A percentile compares a stretch with the other conserved stretches of the same genome.
These are phyloP conservation scores for Penicillium robsamsonii DNA, from an alignment of 495 filamentous ascomycete species.

Conservation along the genomic window DNA sequence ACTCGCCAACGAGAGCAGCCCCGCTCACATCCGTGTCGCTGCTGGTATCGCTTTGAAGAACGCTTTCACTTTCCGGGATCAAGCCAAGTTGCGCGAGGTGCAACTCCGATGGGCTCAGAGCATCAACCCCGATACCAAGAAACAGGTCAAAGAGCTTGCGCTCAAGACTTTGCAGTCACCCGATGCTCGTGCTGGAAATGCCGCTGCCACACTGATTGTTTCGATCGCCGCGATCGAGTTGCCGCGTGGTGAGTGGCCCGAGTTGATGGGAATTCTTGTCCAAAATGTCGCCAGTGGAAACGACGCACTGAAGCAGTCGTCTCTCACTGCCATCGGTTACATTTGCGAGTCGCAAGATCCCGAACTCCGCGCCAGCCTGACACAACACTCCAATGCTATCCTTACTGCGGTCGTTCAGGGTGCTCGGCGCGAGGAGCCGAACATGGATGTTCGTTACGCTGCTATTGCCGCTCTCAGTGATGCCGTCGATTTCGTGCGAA, in stretches of 20 bases:
- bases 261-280: slow-evolving; percentile 84
- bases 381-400: slow-evolving; percentile 91
- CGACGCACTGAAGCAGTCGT: slow-evolving; percentile 88
- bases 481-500: slow-evolving; percentile 94
- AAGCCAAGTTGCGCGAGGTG: slow-evolving; percentile 76
- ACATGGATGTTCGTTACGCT: slow-evolving; percentile 82
- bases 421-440: slow-evolving; percentile 91
- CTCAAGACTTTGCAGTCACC: slow-evolving; percentile 76
- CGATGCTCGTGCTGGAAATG: slow-evolving; percentile 77
- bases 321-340: slow-evolving; percentile 90
- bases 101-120: slow-evolving; percentile 87
- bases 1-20: slow-evolving; percentile 84
- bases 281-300: slow-evolving; percentile 84
- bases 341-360: slow-evolving; percentile 94
- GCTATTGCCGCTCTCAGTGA: slow-evolving; percentile 93
- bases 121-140: slow-evolving; percentile 75
- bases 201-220: slow-evolving; percentile 90
- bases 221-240: slow-evolving; percentile 94
- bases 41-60: slow-evolving; percentile 97
- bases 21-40: slow-evolving; percentile 80
- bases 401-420: slow-evolving; percentile 96
- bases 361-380: slow-evolving; percentile 78
- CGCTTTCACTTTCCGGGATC: slow-evolving; percentile 89
- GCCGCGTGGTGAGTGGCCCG: slow-evolving; percentile 90
- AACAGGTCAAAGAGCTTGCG: slow-evolving; percentile 80